phyloP scores from a whole-genome alignment of 768 basidiomycete species.

The Sutorius australiensis region DNA sequence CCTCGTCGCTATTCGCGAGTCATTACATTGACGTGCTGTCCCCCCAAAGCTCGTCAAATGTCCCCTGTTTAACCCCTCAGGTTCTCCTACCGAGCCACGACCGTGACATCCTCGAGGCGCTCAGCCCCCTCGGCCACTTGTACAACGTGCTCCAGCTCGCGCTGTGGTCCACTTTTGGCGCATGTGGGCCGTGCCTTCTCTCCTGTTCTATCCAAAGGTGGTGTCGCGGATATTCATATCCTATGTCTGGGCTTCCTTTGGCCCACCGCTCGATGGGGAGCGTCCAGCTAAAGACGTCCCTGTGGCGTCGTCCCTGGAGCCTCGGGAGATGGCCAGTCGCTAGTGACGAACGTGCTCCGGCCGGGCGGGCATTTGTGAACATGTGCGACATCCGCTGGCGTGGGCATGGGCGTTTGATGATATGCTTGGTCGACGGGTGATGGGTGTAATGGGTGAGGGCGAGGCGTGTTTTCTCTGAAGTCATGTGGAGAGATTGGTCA shows the following conservation, averaged over 20 bases:
- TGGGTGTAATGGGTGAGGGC: conserved; percentile 48
- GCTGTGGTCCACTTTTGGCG: conserved; percentile 46
- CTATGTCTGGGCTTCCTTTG: conserved; percentile 53
- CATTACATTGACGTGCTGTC: no score
- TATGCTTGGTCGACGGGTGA: conserved; percentile 42
- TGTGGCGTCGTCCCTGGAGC: conserved; percentile 59
- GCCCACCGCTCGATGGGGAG: conserved; percentile 43
- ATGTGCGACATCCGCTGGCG: conserved; percentile 50
- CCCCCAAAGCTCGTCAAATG: no score
- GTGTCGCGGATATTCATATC: conserved; percentile 57
- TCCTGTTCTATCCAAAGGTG: conserved; percentile 43
- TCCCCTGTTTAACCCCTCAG: no score
- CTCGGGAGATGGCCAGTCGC: conserved; percentile 39
- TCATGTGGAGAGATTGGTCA: conserved; percentile 53
- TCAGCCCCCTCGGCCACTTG: conserved; percentile 43
- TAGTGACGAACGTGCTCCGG: conserved; percentile 52
- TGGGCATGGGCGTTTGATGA: conserved; percentile 59
- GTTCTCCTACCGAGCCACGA: neutral
- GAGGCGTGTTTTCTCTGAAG: conserved; percentile 63
- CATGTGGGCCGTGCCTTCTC: conserved; percentile 37
- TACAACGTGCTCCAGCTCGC: conserved; percentile 34
- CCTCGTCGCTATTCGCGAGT: no score
- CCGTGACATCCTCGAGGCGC: conserved; percentile 20
- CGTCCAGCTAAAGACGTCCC: conserved; percentile 37
- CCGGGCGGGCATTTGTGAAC: conserved; percentile 71